Evolutionary conservation across 495 filamentous ascomycete genomes (phyloP), one percentile per base, ranked within the genome.

Genomic region (Aspergillus conjunctus): DNA sequence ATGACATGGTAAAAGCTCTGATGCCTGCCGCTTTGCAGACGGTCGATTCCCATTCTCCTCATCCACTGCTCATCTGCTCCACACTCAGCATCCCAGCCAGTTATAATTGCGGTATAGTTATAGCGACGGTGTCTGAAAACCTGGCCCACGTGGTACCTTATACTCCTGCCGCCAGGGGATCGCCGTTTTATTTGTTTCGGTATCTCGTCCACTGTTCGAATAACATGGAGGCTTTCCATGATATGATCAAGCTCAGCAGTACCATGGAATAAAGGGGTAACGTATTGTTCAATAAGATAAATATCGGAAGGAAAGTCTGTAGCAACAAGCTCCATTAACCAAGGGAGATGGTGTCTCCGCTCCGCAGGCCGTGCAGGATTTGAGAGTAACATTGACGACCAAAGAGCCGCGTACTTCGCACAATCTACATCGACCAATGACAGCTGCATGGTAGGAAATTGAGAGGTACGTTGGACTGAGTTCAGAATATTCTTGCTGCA

Each of bases 1-100:
- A 96, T 68, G 59, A 88, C 87, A 68, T 92, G 87, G 66, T 96
- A 96, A 68, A 92, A 96, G 54, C 85, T 88, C 71, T 93, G 90
- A 51, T 87, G 74, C 48, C 85, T 77, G n/a, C 88, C 90, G 59
- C 77, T 73, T 15, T 76, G 71, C 22, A 91, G 65, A 6, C 73
- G 72, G 73, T 90, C 86, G 44, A 92, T 81, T 21, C 78, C 72
- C 84, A 90, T 88, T 56, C 79, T 73, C 64, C 60, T 84, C 85
- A 75, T 85, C 83, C 73, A 83, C 70, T 65, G 71, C 77, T 87
- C 74, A 32, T 66, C 67, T 14, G 80, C 73, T 63, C 74, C 72
- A 71, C 81, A 84, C 73, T 84, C 79, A 0, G 79, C 71, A 58
- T 92, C 88, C 94, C 94, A 98, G 17, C 93, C 93, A 11, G 87